These are phyloP conservation scores for Westerdykella ornata DNA, from an alignment of 2,329 filamentous ascomycete genomes.

Conservation along the genomic window DNA sequence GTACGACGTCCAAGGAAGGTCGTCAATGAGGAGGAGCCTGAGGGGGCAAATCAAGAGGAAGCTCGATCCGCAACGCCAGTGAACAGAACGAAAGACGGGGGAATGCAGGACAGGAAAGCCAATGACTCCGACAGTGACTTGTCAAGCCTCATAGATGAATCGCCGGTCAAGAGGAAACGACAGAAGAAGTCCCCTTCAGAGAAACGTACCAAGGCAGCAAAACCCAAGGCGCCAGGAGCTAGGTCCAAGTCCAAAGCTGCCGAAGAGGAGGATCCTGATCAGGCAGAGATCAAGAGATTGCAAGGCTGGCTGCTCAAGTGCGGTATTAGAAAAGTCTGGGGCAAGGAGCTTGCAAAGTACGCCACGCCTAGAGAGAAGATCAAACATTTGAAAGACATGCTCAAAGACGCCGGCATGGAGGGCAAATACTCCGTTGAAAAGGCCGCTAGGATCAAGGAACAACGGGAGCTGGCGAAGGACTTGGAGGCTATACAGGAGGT, in stretches of 20 bases:
- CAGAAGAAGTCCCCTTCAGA: slow-evolving; percentile 32
- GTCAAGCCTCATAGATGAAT: slow-evolving; percentile 73
- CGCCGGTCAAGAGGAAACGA: slow-evolving; percentile 53
- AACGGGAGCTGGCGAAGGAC: slow-evolving; percentile 75
- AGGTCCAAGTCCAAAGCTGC: slow-evolving; percentile 38
- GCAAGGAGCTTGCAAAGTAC: slow-evolving; percentile 70
- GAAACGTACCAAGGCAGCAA: slow-evolving; percentile 19
- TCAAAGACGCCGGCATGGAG: slow-evolving; percentile 77
- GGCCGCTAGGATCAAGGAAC: slow-evolving; percentile 80
- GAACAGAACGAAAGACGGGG: slow-evolving; percentile 8
- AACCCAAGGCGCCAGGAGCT: slow-evolving; percentile 19
- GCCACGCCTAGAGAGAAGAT: slow-evolving; percentile 74
- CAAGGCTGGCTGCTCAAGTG: slow-evolving; percentile 85
- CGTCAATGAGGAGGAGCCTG: slow-evolving; percentile 1
- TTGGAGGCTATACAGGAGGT: slow-evolving; percentile 79
- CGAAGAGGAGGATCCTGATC: slow-evolving; percentile 50
- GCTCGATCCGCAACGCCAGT: slow-evolving; percentile 3
- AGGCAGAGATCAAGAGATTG: slow-evolving; percentile 78
- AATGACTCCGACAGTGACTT: slow-evolving; percentile 55
- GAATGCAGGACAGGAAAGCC: slow-evolving; percentile 13
- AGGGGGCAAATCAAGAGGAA: slow-evolving; percentile 8
- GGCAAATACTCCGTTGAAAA: slow-evolving; percentile 81
- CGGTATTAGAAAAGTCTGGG: slow-evolving; percentile 88
- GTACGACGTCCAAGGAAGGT: slow-evolving; percentile 6
- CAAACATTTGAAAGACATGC: slow-evolving; percentile 68